Conservation (phyloP, 495 filamentous ascomycete genomes). For the Hyaloscypha finlandica region DNA sequence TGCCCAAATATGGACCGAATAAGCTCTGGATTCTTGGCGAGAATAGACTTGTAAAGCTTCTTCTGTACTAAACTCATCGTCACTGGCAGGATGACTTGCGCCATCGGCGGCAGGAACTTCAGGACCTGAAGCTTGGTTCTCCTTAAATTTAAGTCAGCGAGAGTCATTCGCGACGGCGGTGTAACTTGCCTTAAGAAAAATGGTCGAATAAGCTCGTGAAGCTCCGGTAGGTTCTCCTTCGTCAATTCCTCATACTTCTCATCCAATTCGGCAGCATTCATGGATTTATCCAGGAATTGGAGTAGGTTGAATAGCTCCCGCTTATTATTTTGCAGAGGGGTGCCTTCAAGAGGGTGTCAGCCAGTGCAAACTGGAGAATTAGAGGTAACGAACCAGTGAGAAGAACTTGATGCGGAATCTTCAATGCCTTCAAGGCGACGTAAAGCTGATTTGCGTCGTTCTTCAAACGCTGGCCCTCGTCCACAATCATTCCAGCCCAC, state of each 20-base stretch:
- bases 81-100: constrained; percentile 90
- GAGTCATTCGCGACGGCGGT: background rate
- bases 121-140: constrained; percentile 90
- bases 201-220: constrained; percentile 84
- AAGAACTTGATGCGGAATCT: constrained; percentile 76
- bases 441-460: constrained; percentile 88
- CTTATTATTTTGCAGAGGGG: constrained; percentile 93
- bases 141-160: constrained; percentile 33
- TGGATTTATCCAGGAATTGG: constrained; percentile 76
- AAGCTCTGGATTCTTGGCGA: constrained; percentile 84
- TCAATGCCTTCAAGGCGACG: constrained; percentile 66
- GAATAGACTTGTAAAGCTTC: constrained; percentile 90
- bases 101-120: constrained; percentile 87
- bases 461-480: constrained; percentile 96
- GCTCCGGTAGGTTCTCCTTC: constrained; percentile 72
- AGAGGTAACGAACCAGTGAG: constrained; percentile 61
- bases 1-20: constrained; percentile 80
- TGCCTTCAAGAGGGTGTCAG: constrained; percentile 45
- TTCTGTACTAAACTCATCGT: constrained; percentile 92
- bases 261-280: constrained; percentile 73
- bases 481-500: constrained; percentile 90
- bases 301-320: constrained; percentile 93
- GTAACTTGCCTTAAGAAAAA: constrained; percentile 52
- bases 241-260: constrained; percentile 71
- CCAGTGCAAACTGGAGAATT: background rate